Percentiles rank a stretch among this genome's conserved stretches.
These are phyloP conservation scores for Creolimax fragrantissima DNA, from an alignment of 78 protist genomes.

Conservation along the genomic window DNA sequence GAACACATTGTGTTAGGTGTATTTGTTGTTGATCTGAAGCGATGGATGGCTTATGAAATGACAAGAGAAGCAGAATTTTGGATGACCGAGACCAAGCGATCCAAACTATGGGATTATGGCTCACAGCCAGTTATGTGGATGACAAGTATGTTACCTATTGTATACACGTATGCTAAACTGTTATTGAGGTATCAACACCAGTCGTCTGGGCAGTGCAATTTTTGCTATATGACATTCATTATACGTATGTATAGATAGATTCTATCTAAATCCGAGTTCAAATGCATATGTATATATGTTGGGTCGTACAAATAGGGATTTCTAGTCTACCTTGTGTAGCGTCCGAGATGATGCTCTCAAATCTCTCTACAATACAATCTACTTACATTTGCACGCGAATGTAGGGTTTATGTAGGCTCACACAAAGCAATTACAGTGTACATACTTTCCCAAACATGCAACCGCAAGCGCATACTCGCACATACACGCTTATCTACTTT, in stretches of 20 bases:
- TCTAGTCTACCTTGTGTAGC: no score
- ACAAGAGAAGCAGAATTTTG: not conserved
- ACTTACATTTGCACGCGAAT: no score
- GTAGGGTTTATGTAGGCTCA: not conserved
- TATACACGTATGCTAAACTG: not conserved
- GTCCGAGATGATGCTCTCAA: no score
- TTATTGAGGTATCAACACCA: no score
- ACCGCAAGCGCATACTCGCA: not conserved
- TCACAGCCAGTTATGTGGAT: not conserved
- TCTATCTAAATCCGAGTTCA: not conserved
- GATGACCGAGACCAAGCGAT: not conserved
- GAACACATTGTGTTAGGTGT: no score
- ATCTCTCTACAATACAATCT: no score
- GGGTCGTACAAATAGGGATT: no score
- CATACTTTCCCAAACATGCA: not conserved
- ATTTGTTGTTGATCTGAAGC: not conserved
- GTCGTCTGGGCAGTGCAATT: no score
- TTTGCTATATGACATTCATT: no score
- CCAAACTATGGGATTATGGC: conserved; percentile 4
- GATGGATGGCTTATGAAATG: not conserved
- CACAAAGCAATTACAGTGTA: not conserved
- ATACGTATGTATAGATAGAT: not conserved
- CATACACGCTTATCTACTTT: not conserved
- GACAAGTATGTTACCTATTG: not conserved
- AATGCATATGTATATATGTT: not conserved